Conservation (phyloP, 106 monocot species). For the Dioscorea dumetorum region DNA sequence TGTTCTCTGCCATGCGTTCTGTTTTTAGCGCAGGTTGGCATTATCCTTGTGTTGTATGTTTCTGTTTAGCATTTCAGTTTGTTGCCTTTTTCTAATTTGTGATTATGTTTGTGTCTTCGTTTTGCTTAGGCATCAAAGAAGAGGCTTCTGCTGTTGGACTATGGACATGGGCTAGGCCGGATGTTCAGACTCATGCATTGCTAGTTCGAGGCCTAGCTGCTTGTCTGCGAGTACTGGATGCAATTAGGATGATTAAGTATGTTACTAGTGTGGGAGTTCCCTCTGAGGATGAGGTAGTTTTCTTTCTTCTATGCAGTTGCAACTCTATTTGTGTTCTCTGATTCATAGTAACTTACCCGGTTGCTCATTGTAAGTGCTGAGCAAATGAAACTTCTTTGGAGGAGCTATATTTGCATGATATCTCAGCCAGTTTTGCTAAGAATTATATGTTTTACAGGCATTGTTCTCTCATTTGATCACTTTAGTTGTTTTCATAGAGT, state of each 20-base stretch:
- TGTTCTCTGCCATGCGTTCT: constrained; percentile 65
- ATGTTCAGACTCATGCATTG: constrained; percentile 53
- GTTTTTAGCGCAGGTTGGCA: constrained; percentile 24
- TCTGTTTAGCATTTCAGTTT: neutral
- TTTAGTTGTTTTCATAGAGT: too few relatives aligned
- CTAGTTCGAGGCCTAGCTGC: constrained; percentile 61
- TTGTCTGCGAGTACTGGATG: constrained; percentile 72
- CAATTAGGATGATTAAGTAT: constrained; percentile 47
- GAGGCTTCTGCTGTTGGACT: constrained; percentile 9
- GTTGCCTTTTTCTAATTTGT: neutral
- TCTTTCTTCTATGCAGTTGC: neutral
- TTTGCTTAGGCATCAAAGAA: constrained; percentile 30
- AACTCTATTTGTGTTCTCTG: neutral
- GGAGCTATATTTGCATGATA: too few relatives aligned
- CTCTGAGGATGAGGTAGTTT: constrained; percentile 55
- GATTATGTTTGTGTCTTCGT: neutral
- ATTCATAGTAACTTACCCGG: neutral
- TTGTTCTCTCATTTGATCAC: too few relatives aligned
- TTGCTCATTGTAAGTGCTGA: too few relatives aligned
- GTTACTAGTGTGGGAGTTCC: constrained; percentile 56
- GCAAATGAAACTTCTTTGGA: too few relatives aligned
- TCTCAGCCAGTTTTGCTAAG: too few relatives aligned
- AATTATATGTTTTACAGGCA: too few relatives aligned
- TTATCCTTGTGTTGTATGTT: neutral
- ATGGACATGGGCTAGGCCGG: constrained; percentile 72